Evolutionary conservation across 1,284 basidiomycete species (phyloP).

Genomic region (Pseudozyma hubeiensis): DNA sequence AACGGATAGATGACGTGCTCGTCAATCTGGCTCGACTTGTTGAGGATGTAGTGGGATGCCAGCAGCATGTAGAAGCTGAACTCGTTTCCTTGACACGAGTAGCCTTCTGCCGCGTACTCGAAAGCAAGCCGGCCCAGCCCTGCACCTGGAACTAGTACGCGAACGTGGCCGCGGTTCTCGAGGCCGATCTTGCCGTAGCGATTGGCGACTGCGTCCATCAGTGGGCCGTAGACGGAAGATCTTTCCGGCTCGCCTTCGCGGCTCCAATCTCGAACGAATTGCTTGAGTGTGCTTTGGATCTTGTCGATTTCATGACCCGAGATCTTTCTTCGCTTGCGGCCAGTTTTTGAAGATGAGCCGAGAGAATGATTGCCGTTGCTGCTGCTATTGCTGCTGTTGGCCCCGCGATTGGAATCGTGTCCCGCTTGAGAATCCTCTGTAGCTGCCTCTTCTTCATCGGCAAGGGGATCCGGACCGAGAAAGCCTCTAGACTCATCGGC

Average conservation of each 20-base stretch:
- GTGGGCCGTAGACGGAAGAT: slow-evolving; percentile 53
- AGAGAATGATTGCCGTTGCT: neutral
- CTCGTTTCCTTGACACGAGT: slow-evolving; percentile 65
- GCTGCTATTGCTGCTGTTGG: slow-evolving; percentile 17
- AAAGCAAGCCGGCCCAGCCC: slow-evolving; percentile 64
- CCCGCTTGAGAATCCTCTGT: slow-evolving; percentile 10
- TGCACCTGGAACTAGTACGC: slow-evolving; percentile 64
- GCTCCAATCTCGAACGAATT: slow-evolving; percentile 67
- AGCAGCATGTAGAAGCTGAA: slow-evolving; percentile 68
- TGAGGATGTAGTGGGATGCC: slow-evolving; percentile 66
- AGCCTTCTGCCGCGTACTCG: slow-evolving; percentile 61
- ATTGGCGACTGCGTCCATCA: slow-evolving; percentile 52
- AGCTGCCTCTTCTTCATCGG: slow-evolving; percentile 8
- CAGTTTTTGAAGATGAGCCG: slow-evolving; percentile 1
- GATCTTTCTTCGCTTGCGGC: slow-evolving; percentile 35
- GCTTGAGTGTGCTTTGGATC: slow-evolving; percentile 65
- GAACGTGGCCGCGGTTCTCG: slow-evolving; percentile 30
- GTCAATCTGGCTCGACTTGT: slow-evolving; percentile 47
- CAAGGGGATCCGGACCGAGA: slow-evolving; percentile 37
- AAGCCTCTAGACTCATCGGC: slow-evolving; percentile 60
- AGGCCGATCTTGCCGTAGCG: slow-evolving; percentile 35
- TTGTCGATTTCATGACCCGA: slow-evolving; percentile 64
- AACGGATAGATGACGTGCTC: slow-evolving; percentile 64
- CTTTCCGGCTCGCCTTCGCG: slow-evolving; percentile 54
- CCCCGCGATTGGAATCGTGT: slow-evolving; percentile 2